These are phyloP conservation scores for Stentor coeruleus DNA, from an alignment of 73 alveolate genomes.

Conservation along the genomic window DNA sequence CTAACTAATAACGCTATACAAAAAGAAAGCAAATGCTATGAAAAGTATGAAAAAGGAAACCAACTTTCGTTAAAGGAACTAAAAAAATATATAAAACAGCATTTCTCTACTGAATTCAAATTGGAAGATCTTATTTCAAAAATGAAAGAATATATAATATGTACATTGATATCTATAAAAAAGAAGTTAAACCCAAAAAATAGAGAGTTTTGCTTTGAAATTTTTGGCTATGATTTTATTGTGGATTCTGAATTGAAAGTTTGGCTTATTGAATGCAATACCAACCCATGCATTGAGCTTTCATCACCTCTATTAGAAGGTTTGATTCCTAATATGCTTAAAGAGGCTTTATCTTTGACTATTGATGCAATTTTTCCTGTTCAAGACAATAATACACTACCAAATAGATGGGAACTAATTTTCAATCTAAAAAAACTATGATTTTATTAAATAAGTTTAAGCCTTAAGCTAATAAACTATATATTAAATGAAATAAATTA, in stretches of 20 bases:
- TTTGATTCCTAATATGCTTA: constrained; percentile 75
- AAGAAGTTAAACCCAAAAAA: constrained; percentile 54
- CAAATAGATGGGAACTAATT: no score
- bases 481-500: no score
- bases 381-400: no score
- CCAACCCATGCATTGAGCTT: constrained; percentile 90
- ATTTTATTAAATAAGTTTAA: no score
- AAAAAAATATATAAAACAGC: constrained; percentile 40
- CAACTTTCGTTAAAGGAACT: constrained; percentile 61
- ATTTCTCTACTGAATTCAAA: constrained; percentile 25
- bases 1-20: constrained; percentile 81
- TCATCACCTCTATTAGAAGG: constrained; percentile 68
- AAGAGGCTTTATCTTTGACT: constrained; percentile 45
- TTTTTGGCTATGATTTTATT: constrained; percentile 92
- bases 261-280: constrained; percentile 92
- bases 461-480: no score
- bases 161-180: constrained; percentile 26
- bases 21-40: constrained; percentile 60
- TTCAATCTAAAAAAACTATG: no score
- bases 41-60: constrained; percentile 82
- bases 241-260: constrained; percentile 80
- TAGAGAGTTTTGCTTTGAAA: constrained; percentile 82
- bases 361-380: constrained; percentile 30
- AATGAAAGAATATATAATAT: constrained; percentile 10
- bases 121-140: constrained; percentile 7